These are phyloP conservation scores for Anthostomella pinea DNA, from an alignment of 2,329 filamentous ascomycete genomes.

Conservation along the genomic window DNA sequence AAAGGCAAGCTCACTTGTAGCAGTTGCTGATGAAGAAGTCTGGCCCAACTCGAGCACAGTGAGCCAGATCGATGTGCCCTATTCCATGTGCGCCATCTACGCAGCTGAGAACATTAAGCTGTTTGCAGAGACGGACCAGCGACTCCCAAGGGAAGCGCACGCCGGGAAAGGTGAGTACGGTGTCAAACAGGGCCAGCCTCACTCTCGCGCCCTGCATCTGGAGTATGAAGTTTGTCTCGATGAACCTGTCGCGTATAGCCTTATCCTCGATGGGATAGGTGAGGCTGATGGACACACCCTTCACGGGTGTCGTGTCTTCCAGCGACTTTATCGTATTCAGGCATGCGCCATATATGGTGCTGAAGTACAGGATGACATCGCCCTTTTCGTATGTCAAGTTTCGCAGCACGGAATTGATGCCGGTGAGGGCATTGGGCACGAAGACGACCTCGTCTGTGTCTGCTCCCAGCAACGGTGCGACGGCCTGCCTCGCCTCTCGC, in stretches of 20 bases:
- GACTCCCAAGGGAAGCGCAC: slow-evolving; percentile 67
- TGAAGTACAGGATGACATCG: slow-evolving; percentile 67
- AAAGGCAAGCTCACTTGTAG: slow-evolving; percentile 50
- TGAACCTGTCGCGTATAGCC: slow-evolving; percentile 53
- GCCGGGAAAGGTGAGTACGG: slow-evolving; percentile 65
- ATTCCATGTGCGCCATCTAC: slow-evolving; percentile 71
- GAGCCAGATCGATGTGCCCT: slow-evolving; percentile 62
- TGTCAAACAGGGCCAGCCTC: slow-evolving; percentile 67
- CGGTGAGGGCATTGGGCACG: slow-evolving; percentile 69
- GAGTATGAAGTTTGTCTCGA: slow-evolving; percentile 47
- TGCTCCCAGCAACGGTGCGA: slow-evolving; percentile 60
- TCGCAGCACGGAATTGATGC: slow-evolving; percentile 64
- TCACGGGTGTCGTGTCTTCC: slow-evolving; percentile 51
- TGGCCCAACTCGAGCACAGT: slow-evolving; percentile 55
- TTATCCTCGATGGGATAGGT: slow-evolving; percentile 59
- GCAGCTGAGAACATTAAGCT: slow-evolving; percentile 59
- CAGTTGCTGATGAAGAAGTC: slow-evolving; percentile 74
- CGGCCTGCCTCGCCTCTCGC: slow-evolving; percentile 53
- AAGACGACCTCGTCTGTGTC: slow-evolving; percentile 61
- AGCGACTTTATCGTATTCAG: slow-evolving; percentile 61
- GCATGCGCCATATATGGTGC: slow-evolving; percentile 65
- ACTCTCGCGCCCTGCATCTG: slow-evolving; percentile 50
- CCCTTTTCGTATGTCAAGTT: slow-evolving; percentile 57
- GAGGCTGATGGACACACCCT: slow-evolving; percentile 47
- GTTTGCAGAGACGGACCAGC: slow-evolving; percentile 55